A percentile compares a stretch with the other conserved stretches of the same genome.
These are phyloP conservation scores for Zygosaccharomyces sapae DNA, from an alignment of 1,139 yeast species.

Conservation along the genomic window DNA sequence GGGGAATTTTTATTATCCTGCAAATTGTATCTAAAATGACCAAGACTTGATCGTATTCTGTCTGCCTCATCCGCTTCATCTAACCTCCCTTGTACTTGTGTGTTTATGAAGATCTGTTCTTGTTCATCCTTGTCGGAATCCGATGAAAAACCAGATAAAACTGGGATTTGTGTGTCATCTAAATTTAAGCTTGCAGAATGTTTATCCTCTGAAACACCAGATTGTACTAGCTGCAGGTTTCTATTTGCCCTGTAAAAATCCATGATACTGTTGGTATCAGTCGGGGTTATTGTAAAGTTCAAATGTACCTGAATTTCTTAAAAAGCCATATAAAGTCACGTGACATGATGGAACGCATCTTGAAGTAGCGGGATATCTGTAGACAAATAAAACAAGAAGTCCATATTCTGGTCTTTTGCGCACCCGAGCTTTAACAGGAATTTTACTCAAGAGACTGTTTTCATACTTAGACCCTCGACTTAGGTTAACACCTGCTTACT, in stretches of 20 bases:
- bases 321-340: not conserved
- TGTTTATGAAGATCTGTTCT: conserved; percentile 25
- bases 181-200: conserved; percentile 9
- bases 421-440: no score
- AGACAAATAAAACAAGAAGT: no score
- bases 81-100: conserved; percentile 33
- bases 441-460: no score
- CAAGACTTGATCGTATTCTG: conserved; percentile 15
- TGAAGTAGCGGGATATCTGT: no score
- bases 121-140: conserved; percentile 5
- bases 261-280: conserved; percentile 13
- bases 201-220: conserved; percentile 5
- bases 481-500: no score
- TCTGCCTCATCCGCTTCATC: conserved; percentile 28
- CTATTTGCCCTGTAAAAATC: conserved; percentile 26
- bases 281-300: not conserved
- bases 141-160: conserved; percentile 12
- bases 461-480: no score
- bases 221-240: conserved; percentile 20
- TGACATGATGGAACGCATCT: not conserved
- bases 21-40: conserved; percentile 22
- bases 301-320: not conserved
- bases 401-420: no score
- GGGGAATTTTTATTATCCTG: not conserved
- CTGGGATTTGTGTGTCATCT: conserved; percentile 28